phyloP scores from a whole-genome alignment of 345 rosid species.

The Laguncularia racemosa region DNA sequence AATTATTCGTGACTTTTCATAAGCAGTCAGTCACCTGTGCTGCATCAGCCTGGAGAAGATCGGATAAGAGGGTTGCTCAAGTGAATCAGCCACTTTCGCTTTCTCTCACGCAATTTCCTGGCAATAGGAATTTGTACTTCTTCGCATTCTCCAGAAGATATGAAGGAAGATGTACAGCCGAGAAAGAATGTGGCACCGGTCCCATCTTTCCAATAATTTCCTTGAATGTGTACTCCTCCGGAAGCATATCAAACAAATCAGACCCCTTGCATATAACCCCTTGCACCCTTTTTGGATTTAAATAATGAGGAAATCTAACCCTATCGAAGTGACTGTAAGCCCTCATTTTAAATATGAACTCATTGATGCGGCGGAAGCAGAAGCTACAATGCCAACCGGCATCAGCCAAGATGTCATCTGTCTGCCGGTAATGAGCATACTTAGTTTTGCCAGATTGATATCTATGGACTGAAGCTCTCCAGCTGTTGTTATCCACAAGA shows the following conservation, averaged over 20 bases:
- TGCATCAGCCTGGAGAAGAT: neutral
- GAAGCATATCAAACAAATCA: slow-evolving; percentile 60
- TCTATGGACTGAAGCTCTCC: slow-evolving; percentile 83
- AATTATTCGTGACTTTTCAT: slow-evolving; percentile 6
- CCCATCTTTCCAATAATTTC: slow-evolving; percentile 65
- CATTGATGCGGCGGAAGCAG: slow-evolving; percentile 46
- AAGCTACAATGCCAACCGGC: slow-evolving; percentile 75
- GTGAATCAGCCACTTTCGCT: slow-evolving; percentile 41
- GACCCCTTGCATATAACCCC: slow-evolving; percentile 52
- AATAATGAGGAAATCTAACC: slow-evolving; percentile 43
- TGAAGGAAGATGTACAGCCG: slow-evolving; percentile 58
- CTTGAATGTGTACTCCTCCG: slow-evolving; percentile 58
- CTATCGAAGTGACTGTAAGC: slow-evolving; percentile 60
- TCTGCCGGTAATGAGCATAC: slow-evolving; percentile 56
- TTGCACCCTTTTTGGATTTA: slow-evolving; percentile 54
- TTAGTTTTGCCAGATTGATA: slow-evolving; percentile 43
- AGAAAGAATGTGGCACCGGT: slow-evolving; percentile 54
- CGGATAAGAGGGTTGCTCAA: neutral
- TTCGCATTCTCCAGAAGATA: slow-evolving; percentile 53
- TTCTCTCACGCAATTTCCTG: slow-evolving; percentile 51
- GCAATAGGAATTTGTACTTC: slow-evolving; percentile 45
- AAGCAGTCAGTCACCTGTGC: slow-evolving; percentile 9
- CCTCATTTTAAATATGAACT: slow-evolving; percentile 60
- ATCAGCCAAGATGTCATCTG: slow-evolving; percentile 45
- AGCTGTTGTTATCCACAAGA: slow-evolving; percentile 61